Percentiles rank a stretch among this genome's conserved stretches.
These are phyloP conservation scores for Paraconiothyrium sp. DNA, from an alignment of 2,329 filamentous ascomycete species.

Conservation along the genomic window DNA sequence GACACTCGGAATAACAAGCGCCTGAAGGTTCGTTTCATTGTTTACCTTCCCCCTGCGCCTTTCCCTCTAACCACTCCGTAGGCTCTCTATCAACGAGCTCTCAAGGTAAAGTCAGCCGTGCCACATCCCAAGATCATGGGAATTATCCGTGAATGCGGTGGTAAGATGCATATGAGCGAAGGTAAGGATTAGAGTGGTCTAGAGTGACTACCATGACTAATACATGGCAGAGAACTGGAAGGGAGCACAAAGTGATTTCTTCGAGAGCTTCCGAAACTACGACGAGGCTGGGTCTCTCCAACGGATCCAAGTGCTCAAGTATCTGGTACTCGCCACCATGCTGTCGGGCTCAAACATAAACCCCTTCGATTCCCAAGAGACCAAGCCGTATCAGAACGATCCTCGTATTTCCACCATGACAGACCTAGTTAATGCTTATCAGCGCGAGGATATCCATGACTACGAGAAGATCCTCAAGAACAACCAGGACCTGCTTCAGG, in stretches of 20 bases:
- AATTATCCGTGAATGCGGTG: conserved; percentile 96
- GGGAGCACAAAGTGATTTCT: conserved; percentile 95
- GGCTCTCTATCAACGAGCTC: conserved; percentile 86
- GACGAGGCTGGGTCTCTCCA: conserved; percentile 97
- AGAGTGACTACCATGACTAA: conserved; percentile 34
- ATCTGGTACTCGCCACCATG: conserved; percentile 96
- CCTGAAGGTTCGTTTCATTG: conserved; percentile 69
- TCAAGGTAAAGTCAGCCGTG: conserved; percentile 94
- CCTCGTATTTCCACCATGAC: conserved; percentile 97
- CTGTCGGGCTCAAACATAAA: conserved; percentile 99
- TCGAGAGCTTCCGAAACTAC: conserved; percentile 98
- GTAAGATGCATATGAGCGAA: conserved; percentile 99
- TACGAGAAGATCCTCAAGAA: conserved; percentile 89
- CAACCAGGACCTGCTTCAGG: conserved; percentile 87
- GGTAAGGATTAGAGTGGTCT: conserved; percentile 44
- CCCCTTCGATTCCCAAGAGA: conserved; percentile 98
- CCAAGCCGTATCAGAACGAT: conserved; percentile 96
- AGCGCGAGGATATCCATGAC: conserved; percentile 89
- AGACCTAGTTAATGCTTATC: conserved; percentile 94
- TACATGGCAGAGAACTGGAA: conserved; percentile 84
- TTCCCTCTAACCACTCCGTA: conserved; percentile 41
- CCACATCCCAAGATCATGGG: conserved; percentile 99
- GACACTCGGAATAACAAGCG: conserved; percentile 98
- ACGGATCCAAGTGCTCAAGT: conserved; percentile 96
- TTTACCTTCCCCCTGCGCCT: conserved; percentile 32